Conservation (phyloP, 176 grass and related monocot species). For the Oryza australiensis region DNA sequence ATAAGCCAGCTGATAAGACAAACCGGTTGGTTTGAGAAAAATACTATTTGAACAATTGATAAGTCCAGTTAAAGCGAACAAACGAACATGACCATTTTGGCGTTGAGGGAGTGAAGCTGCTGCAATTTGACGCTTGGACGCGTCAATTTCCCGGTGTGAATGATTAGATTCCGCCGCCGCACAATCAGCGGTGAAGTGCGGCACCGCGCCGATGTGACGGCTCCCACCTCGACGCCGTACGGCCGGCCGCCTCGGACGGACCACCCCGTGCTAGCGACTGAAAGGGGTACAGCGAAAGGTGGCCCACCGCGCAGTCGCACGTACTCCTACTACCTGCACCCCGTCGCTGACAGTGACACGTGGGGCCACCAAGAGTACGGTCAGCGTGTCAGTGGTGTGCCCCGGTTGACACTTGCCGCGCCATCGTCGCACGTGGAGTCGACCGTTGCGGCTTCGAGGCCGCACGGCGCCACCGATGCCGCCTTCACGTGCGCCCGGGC, state of each 20-base stretch:
- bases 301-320: background rate
- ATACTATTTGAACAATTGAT: no score
- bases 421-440: constrained; percentile 7
- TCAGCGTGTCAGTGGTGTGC: background rate
- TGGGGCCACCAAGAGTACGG: background rate
- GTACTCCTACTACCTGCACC: background rate
- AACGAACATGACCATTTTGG: no score
- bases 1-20: no score
- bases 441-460: constrained; percentile 8
- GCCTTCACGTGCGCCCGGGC: constrained; percentile 15
- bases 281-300: background rate
- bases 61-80: no score
- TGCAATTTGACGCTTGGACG: background rate
- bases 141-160: background rate
- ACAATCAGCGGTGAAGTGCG: background rate
- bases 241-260: background rate
- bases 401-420: background rate
- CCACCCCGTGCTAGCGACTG: background rate
- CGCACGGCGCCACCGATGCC: background rate
- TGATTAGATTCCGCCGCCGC: background rate
- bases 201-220: background rate
- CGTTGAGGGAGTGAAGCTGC: background rate
- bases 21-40: no score
- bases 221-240: background rate
- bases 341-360: background rate